Conservation (phyloP, 148 eudicot genomes). For the Camellia japonica region DNA sequence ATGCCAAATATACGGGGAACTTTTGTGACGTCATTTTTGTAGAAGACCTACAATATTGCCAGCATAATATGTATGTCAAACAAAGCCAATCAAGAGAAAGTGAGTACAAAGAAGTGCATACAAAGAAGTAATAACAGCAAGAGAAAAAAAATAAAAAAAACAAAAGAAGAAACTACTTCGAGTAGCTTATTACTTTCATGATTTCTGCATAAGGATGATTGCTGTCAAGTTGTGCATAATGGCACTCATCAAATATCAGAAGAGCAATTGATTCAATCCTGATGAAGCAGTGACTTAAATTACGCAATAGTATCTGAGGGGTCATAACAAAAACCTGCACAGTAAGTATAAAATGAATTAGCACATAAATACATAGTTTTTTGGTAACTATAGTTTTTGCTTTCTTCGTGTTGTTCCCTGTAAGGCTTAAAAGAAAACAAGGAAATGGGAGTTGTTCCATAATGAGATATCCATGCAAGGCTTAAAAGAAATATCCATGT, state of each 20-base stretch:
- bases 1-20: slow-evolving; percentile 96
- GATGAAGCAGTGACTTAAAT: slow-evolving; percentile 78
- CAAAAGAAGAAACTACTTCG: not conserved
- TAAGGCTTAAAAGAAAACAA: not conserved
- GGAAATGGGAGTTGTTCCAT: not conserved
- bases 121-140: not conserved
- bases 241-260: slow-evolving; percentile 96
- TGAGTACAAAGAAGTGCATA: slow-evolving; percentile 6
- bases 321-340: slow-evolving; percentile 95
- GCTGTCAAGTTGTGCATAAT: slow-evolving; percentile 88
- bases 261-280: slow-evolving; percentile 76
- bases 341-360: not conserved
- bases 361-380: no score
- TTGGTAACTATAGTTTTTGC: not conserved
- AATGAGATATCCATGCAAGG: not conserved
- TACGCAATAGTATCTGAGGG: slow-evolving; percentile 62
- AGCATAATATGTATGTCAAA: slow-evolving; percentile 6
- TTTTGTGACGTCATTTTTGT: slow-evolving; percentile 39
- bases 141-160: not conserved
- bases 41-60: slow-evolving; percentile 59
- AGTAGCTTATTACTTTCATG: slow-evolving; percentile 65
- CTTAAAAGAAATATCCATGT: not conserved
- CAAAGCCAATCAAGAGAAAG: not conserved
- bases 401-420: not conserved
- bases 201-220: slow-evolving; percentile 96